Base-by-base conservation (phyloP, 441 rosid species). In the Populus trichocarpa region DNA sequence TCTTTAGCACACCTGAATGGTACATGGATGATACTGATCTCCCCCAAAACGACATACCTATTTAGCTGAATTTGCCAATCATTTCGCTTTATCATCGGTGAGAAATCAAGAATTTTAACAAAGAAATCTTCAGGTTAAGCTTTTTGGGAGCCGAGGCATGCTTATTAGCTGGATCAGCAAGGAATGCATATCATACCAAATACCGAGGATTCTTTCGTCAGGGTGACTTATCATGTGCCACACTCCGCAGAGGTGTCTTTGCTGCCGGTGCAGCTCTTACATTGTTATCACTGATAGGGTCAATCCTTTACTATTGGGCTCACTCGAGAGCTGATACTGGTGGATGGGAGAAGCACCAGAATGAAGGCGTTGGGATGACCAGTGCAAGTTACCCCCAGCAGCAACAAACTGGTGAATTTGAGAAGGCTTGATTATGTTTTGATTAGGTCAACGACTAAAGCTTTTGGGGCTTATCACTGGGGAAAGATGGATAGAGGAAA, bases 81-180 rank as follows among this genome's bases (percentile, higher is more conserved):
- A 57, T 36, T 67, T 53, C 26, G 25, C 20, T 68, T 63, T 10
- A 22, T 18, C 9, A 53, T 33, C 8, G 11, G 16, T 25, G 11
- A 46, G 74, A 12, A 46, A 67, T 32, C 33, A 32, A 32, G 33
- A 32, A 32, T 70, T 65, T 66, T 69, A 69, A 26, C 30, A 59
- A 78, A 78, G 73, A 75, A 70, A 77, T 70, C 16, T 79, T 57
- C 74, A 92, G 99, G 99, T 72, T 92, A 81, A 91, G 90, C 84
- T 92, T 95, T 83, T 28, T 95, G 83, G 99, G 92, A 74, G 99
- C 97, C 2, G 99, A 93, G 83, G 99, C 94, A 59, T 95, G 98
- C 83, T 88, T 95, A 75, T 75, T 93, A 77, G 99, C 96, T n/a
- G 99, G 99, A 68, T 95, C 98, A 22, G 98, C 88, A 0, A 82